Conservation (phyloP, 768 basidiomycete species). For the Agrocybe pediades region DNA sequence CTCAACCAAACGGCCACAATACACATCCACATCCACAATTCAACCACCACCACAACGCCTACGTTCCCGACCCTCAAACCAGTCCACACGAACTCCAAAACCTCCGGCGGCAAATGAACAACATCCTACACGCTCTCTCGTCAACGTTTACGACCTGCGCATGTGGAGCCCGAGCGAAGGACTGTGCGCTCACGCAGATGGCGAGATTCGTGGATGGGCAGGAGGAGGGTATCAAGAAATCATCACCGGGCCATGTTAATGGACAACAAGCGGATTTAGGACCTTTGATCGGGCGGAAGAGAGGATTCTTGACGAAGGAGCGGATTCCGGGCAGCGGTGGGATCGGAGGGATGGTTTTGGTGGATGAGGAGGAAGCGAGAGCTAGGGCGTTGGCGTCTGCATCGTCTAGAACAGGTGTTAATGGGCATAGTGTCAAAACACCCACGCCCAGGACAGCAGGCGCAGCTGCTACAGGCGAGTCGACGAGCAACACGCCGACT, state of each 20-base stretch:
- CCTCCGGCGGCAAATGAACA: slow-evolving; percentile 65
- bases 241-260: neutral
- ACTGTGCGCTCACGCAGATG: slow-evolving; percentile 69
- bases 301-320: slow-evolving; percentile 67
- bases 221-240: neutral
- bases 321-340: slow-evolving; percentile 58
- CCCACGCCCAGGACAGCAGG: too few species aligned
- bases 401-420: too few species aligned
- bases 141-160: slow-evolving; percentile 78
- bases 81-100: slow-evolving; percentile 52
- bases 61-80: neutral
- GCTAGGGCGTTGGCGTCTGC: neutral
- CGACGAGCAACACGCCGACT: too few species aligned
- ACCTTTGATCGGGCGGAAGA: slow-evolving; percentile 58
- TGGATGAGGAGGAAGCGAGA: slow-evolving; percentile 15
- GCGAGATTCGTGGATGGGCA: slow-evolving; percentile 54
- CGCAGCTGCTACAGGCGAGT: too few species aligned
- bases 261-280: slow-evolving; percentile 49
- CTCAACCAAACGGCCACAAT: neutral
- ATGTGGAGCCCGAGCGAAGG: slow-evolving; percentile 60
- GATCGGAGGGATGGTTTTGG: slow-evolving; percentile 40
- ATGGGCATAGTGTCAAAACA: too few species aligned
- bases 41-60: neutral
- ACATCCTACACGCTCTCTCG: slow-evolving; percentile 68
- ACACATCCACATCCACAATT: neutral